A percentile compares a stretch with the other conserved stretches of the same genome.
Conservation (phyloP, 148 eudicot species). For the Chenopodium formosanum region DNA sequence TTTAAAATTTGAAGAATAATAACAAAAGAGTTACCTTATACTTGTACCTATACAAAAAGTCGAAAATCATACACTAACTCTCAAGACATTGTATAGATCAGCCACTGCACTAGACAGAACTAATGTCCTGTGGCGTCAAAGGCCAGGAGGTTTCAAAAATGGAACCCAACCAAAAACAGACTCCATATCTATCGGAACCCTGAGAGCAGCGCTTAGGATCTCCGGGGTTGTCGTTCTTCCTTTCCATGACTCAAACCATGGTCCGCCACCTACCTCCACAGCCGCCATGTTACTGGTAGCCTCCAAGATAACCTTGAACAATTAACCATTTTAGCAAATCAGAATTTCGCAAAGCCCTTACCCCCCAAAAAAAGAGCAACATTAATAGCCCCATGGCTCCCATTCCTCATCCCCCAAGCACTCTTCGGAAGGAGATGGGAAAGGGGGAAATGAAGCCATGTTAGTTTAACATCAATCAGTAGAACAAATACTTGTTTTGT, state of each 20-base stretch:
- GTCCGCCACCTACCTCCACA: conserved; percentile 81
- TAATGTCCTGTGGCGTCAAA: conserved; percentile 27
- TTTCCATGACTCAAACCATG: conserved; percentile 77
- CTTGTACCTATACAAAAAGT: too few species aligned
- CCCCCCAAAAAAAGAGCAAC: neutral
- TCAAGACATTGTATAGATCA: too few species aligned
- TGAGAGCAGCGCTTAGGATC: conserved; percentile 48
- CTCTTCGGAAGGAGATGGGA: too few species aligned
- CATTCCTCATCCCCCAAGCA: neutral
- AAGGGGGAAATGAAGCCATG: too few species aligned
- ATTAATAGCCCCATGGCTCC: neutral
- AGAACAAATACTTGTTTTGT: too few species aligned
- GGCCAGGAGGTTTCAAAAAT: conserved; percentile 70
- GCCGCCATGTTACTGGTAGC: conserved; percentile 82
- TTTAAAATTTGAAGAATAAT: too few species aligned
- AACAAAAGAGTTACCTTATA: too few species aligned
- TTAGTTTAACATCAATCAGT: too few species aligned
- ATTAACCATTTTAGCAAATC: neutral
- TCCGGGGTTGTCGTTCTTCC: conserved; percentile 60
- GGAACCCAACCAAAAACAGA: conserved; percentile 51
- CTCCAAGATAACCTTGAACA: conserved; percentile 59
- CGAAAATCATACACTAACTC: too few species aligned
- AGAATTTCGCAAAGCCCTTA: neutral
- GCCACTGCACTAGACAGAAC: neutral
- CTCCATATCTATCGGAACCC: conserved; percentile 63